Evolutionary conservation across 305 asterid genomes (phyloP).

Genomic region (Caryopteris hybrid): DNA sequence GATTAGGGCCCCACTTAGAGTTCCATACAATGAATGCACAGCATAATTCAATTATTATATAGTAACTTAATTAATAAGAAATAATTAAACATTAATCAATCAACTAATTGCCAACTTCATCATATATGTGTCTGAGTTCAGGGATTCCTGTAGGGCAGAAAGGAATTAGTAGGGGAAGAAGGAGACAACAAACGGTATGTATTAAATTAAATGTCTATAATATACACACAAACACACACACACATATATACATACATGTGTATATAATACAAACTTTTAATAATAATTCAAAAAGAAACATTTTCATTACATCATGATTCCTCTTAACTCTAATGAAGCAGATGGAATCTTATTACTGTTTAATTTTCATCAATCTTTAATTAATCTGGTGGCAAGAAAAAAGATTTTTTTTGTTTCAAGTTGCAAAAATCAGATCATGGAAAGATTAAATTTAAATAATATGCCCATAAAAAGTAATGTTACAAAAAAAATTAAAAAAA

Average conservation of each 20-base stretch:
- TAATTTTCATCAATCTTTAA: background rate
- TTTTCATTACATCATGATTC: conserved; percentile 1
- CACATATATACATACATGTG: too few relatives aligned
- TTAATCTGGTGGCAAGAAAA: too few relatives aligned
- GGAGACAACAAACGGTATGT: conserved; percentile 30
- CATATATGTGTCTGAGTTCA: conserved; percentile 9
- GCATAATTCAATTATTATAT: background rate
- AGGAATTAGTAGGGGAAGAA: conserved; percentile 26
- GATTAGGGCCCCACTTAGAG: background rate
- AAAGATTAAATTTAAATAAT: background rate
- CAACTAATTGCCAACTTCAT: background rate
- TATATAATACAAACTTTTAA: background rate
- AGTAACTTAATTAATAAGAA: background rate
- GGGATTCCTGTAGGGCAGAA: conserved; percentile 28
- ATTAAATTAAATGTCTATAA: background rate
- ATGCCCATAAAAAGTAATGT: conserved; percentile 7
- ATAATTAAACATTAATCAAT: too few relatives aligned
- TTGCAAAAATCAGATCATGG: background rate
- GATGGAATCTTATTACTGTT: background rate
- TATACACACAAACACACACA: too few relatives aligned
- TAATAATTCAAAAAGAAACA: background rate
- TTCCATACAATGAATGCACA: conserved; percentile 1
- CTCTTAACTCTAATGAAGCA: background rate
- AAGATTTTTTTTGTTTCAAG: background rate
- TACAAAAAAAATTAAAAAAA: too few relatives aligned